Percentiles rank a stretch among this genome's conserved stretches.
phyloP scores from a whole-genome alignment of 1,139 yeast species.

The Candida dubliniensis region DNA sequence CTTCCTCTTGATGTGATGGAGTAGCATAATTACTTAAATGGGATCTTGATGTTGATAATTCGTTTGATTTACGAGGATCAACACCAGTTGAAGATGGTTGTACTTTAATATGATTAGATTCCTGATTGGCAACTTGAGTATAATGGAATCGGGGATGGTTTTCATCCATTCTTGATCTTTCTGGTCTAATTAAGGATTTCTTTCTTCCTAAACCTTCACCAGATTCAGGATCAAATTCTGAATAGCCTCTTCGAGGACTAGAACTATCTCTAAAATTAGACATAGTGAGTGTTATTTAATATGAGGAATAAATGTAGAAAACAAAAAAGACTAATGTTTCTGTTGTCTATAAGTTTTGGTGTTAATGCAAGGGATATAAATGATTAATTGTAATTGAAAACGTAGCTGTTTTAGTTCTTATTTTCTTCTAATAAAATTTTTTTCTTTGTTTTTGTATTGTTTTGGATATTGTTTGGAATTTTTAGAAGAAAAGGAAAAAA shows the following conservation, averaged over 20 bases:
- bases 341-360: too few species aligned
- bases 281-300: constrained; percentile 7
- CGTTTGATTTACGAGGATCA: constrained; percentile 47
- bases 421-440: too few species aligned
- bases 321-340: background rate
- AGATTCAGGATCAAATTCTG: constrained; percentile 50
- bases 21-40: constrained; percentile 9
- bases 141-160: constrained; percentile 78
- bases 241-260: constrained; percentile 23
- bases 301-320: background rate
- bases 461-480: too few species aligned
- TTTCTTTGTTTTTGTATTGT: too few species aligned
- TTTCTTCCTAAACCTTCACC: constrained; percentile 52
- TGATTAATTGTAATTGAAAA: too few species aligned
- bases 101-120: constrained; percentile 59
- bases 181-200: constrained; percentile 76
- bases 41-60: constrained; percentile 14
- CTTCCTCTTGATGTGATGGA: constrained; percentile 11
- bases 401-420: too few species aligned
- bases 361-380: too few species aligned
- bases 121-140: constrained; percentile 76
- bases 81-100: constrained; percentile 76
- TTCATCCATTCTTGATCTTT: constrained; percentile 65
- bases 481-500: too few species aligned
- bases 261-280: constrained; percentile 13